These are phyloP conservation scores for Vaccinium darrowii DNA, from an alignment of 148 eudicot species.

Conservation along the genomic window DNA sequence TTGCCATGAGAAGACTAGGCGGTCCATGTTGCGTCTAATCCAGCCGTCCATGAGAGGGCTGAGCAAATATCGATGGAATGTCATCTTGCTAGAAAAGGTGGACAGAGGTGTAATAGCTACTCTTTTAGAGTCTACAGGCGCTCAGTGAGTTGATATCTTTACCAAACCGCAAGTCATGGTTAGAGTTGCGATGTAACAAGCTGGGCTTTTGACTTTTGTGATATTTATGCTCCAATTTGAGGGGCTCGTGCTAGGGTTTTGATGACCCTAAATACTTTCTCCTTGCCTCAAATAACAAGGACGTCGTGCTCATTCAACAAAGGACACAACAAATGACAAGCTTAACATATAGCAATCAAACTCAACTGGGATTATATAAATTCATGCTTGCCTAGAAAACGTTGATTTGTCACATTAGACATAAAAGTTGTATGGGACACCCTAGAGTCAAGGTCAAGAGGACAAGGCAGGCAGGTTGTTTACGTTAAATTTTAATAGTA, in stretches of 20 bases:
- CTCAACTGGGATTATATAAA: not conserved
- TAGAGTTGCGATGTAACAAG: not conserved
- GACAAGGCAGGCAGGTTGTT: not conserved
- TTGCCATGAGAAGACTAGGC: not conserved
- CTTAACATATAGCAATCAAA: not conserved
- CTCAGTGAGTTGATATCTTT: not conserved
- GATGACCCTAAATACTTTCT: not conserved
- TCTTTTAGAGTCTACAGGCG: not conserved
- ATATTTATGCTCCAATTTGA: not conserved
- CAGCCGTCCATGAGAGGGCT: not conserved
- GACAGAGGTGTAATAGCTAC: not conserved
- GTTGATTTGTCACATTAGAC: not conserved
- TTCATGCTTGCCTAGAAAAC: not conserved
- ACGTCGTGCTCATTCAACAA: no score
- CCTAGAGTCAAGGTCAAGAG: not conserved
- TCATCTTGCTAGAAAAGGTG: not conserved
- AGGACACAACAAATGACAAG: no score
- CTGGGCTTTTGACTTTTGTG: not conserved
- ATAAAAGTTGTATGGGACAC: not conserved
- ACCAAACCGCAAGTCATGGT: not conserved
- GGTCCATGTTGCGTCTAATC: not conserved
- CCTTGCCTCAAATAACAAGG: not conserved
- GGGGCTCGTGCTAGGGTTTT: conserved; percentile 6
- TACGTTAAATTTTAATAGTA: not conserved
- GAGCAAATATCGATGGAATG: not conserved